phyloP scores from a whole-genome alignment of 106 monocot genomes.

The Ottelia alismoides region DNA sequence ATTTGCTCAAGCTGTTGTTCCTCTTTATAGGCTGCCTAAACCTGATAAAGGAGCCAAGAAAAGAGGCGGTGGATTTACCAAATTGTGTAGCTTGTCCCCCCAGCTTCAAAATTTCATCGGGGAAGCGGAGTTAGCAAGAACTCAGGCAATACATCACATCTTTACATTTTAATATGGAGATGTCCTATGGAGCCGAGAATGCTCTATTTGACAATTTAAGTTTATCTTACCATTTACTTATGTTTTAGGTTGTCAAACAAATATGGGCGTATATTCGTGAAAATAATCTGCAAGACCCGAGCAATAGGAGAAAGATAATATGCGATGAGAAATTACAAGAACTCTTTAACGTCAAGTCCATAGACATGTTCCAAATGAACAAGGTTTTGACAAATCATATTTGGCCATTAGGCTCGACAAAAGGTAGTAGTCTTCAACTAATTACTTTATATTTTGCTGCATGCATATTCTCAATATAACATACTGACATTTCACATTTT shows the following conservation, averaged over 20 bases:
- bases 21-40: too few relatives aligned
- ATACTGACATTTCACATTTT: too few relatives aligned
- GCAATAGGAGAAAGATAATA: slow-evolving; percentile 73
- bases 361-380: slow-evolving; percentile 99
- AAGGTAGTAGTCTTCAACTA: slow-evolving; percentile 18
- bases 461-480: too few relatives aligned
- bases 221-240: neutral
- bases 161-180: too few relatives aligned
- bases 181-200: neutral
- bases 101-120: slow-evolving; percentile 80
- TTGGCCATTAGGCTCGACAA: slow-evolving; percentile 59
- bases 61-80: slow-evolving; percentile 74
- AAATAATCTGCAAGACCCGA: slow-evolving; percentile 83
- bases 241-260: slow-evolving; percentile 76
- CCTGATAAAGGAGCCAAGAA: too few relatives aligned
- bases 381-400: slow-evolving; percentile 91
- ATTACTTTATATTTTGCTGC: too few relatives aligned
- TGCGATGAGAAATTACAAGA: slow-evolving; percentile 55
- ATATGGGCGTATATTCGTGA: slow-evolving; percentile 89
- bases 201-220: neutral
- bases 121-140: slow-evolving; percentile 73
- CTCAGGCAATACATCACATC: slow-evolving; percentile 62
- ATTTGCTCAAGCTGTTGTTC: too few relatives aligned
- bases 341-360: slow-evolving; percentile 72
- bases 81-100: slow-evolving; percentile 79